Evolutionary conservation across 2,329 filamentous ascomycete species (phyloP), one percentile per base, ranked within the genome.

Genomic region (Pyrenophora teres): DNA sequence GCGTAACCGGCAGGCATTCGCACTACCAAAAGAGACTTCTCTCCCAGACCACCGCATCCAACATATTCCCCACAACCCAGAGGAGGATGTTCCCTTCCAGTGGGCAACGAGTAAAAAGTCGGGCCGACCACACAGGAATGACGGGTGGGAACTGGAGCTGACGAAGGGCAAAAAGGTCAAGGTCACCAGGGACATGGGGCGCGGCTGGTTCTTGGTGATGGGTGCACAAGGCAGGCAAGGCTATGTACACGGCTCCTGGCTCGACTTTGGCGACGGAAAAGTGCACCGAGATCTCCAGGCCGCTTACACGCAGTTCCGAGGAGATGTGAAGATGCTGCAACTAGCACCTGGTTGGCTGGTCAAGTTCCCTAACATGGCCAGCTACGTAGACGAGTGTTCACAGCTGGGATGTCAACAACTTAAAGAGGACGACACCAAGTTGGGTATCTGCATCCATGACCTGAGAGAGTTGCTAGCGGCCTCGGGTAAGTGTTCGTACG

Each of bases 371-470:
- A 13, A 40, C 0, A 59, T 70, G 27, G 39, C 44, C 18, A 33
- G 33, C 16, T 69, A 65, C 41, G 58, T 68, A 21, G 49, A 59
- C 35, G 50, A 44, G 2, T 73, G 70, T 39, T 40, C 50, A 3
- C 51, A 54, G 7, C 39, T 7, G 2, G 47, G 33, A 1, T 73
- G 71, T 48, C 53, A 57, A 31, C 4, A n/a, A 9, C 4, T 52
- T 10, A 71, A 70, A 50, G 25, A 57, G 19, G 49, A 55, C 18
- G 33, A 8, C 13, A 33, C 35, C 2, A 50, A 30, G 12, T 31
- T 65, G n/a, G 61, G 59, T 7, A 63, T 71, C 41, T 73, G 71
- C 40, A 21, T 46, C 5, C 70, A 73, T 44, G 65, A 71, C 40
- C 40, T 73, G 33, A 45, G 50, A 32, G 47, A 40, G 18, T 40